Base-by-base conservation (phyloP, 2,329 filamentous ascomycete species). In the Aspergillus ochraceoroseus region DNA sequence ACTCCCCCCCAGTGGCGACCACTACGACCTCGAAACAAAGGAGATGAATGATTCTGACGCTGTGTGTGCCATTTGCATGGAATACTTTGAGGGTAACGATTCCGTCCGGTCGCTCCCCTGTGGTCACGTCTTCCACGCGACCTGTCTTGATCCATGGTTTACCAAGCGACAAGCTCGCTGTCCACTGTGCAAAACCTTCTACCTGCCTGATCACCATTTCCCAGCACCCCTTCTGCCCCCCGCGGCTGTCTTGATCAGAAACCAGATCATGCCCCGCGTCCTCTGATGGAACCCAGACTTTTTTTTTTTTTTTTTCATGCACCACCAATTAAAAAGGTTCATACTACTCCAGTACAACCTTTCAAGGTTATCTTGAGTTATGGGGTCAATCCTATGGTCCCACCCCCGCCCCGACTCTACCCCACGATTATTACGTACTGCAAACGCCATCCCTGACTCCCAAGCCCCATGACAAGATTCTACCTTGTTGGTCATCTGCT, bases 81-180 rank as follows among this genome's bases (percentile, higher is more conserved):
- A 98, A 83, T 79, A 0, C 75, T 96, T 19, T 17, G 89, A 96
- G 60, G 87, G 95, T 47, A 86, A 95, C 46, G 90, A 96, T 54
- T 88, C 95, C 58, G 82, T 98, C 32, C 86, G 92, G 52, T 90
- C 90, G 1, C 70, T 98, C 42, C 88, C 87, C 3, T 96, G 92
- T 57, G 89, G 89, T n/a, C 92, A 96, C 65, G 88, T 90, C 38
- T 98, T 96, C 76, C 92, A 98, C 62, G 87, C 87, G 36, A 85
- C 83, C 19, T 98, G 92, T 60, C 79, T 98, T 29, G 92, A 98
- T 55, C 92, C 92, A 6, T 98, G 92, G 92, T 71, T 98, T 48
- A 96, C 90, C 3, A 89, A 84, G 58, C 80, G 92, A 48, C 83
- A 90, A 50, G 92, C 92, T 12, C 95, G 89, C 71, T 98, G 92